Conservation (phyloP, 1,284 basidiomycete genomes). For the Macrocystidia cucumis region DNA sequence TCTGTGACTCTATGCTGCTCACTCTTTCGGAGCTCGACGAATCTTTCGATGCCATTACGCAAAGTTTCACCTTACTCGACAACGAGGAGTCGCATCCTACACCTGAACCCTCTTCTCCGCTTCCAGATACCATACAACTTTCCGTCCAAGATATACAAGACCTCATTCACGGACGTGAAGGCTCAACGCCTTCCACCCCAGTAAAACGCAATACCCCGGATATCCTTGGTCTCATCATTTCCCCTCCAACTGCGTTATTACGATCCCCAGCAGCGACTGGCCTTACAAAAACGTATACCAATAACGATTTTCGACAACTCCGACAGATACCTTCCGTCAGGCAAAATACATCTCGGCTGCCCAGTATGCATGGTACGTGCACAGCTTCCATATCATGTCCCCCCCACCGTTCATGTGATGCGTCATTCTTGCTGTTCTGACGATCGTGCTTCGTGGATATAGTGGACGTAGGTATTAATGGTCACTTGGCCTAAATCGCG, state of each 20-base stretch:
- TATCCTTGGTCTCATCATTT: constrained; percentile 50
- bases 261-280: constrained; percentile 68
- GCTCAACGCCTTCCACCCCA: constrained; percentile 37
- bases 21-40: constrained; percentile 17
- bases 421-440: constrained; percentile 7
- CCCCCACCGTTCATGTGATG: too few species aligned
- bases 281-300: constrained; percentile 72
- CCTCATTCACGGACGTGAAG: constrained; percentile 24
- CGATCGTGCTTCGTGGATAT: constrained; percentile 7
- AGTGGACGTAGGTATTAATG: constrained; percentile 39
- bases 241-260: constrained; percentile 62
- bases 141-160: constrained; percentile 24
- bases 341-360: constrained; percentile 74
- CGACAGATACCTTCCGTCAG: constrained; percentile 57
- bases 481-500: constrained; percentile 18
- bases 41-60: constrained; percentile 16
- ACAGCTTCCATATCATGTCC: constrained; percentile 4
- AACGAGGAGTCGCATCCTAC: constrained; percentile 23
- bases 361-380: constrained; percentile 73
- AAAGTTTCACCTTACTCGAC: constrained; percentile 27
- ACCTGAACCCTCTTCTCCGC: constrained; percentile 15
- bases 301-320: constrained; percentile 72
- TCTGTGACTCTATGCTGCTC: constrained; percentile 23
- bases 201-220: constrained; percentile 37
- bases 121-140: constrained; percentile 22